Percentiles rank a stretch among this genome's conserved stretches.
Conservation (phyloP, 495 filamentous ascomycete genomes). For the Bacidia gigantensis region DNA sequence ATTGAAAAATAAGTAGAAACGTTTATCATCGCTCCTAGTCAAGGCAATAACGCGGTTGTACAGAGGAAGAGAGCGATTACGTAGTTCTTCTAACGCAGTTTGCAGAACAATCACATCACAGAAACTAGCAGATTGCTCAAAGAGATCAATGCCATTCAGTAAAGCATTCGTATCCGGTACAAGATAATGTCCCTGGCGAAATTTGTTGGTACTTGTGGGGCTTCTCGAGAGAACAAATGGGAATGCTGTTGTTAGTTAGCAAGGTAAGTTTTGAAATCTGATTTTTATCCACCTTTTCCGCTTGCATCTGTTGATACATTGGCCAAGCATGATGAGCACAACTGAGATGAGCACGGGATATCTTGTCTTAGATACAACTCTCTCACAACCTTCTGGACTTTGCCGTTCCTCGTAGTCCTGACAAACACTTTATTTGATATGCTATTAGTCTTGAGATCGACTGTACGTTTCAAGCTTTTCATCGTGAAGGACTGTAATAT, state of each 20-base stretch:
- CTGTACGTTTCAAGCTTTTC: conserved; percentile 74
- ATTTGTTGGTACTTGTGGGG: conserved; percentile 68
- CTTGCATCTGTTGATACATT: conserved; percentile 63
- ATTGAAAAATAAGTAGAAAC: conserved; percentile 98
- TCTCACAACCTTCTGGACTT: conserved; percentile 95
- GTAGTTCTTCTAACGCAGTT: conserved; percentile 88
- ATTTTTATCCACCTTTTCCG: conserved; percentile 46
- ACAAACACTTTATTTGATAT: conserved; percentile 89
- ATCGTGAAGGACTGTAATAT: too few relatives aligned
- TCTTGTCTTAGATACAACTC: conserved; percentile 93
- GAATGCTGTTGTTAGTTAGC: conserved; percentile 35
- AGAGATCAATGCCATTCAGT: conserved; percentile 88
- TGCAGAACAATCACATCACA: conserved; percentile 92
- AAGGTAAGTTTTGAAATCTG: neutral
- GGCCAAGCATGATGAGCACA: conserved; percentile 61
- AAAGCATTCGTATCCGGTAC: conserved; percentile 95
- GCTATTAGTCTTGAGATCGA: conserved; percentile 56
- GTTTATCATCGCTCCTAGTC: conserved; percentile 87
- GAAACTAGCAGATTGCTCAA: conserved; percentile 82
- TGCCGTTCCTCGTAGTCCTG: conserved; percentile 81
- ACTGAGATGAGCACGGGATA: conserved; percentile 89
- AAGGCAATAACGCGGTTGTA: conserved; percentile 85
- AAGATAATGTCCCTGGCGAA: conserved; percentile 82
- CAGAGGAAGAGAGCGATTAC: conserved; percentile 81
- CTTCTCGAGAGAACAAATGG: conserved; percentile 78